These are phyloP conservation scores for Neurospora sp. DNA, from an alignment of 2,329 filamentous ascomycete genomes.

Conservation along the genomic window DNA sequence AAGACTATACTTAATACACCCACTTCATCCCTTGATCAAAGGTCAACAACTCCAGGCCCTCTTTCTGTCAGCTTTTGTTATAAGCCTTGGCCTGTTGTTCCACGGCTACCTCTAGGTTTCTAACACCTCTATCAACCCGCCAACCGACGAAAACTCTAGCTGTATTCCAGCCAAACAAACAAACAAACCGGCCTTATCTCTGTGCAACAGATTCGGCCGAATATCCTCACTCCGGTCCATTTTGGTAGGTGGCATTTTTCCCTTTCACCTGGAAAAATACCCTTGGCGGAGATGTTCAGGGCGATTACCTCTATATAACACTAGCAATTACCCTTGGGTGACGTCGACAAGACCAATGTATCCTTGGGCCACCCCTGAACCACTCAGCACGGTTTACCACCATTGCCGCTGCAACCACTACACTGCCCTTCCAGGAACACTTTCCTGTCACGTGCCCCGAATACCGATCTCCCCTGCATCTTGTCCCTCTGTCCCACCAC, in stretches of 20 bases:
- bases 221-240: neutral
- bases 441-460: neutral
- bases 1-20: neutral
- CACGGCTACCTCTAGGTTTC: neutral
- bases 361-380: neutral
- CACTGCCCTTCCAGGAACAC: neutral
- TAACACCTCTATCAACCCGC: neutral
- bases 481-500: neutral
- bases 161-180: conserved; percentile 13
- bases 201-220: conserved; percentile 8
- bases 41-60: conserved; percentile 17
- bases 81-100: neutral
- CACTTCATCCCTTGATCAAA: conserved; percentile 1
- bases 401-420: neutral
- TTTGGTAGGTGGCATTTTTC: neutral
- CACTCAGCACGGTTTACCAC: neutral
- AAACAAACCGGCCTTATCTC: conserved; percentile 13
- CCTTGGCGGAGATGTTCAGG: neutral
- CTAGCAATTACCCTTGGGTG: neutral
- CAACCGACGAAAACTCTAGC: conserved; percentile 9
- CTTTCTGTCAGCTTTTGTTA: conserved; percentile 9
- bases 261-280: neutral
- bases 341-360: neutral
- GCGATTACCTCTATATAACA: neutral
- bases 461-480: neutral